These are phyloP conservation scores for Akebia trifoliata DNA, from an alignment of 164 flowering plant species.

Conservation along the genomic window DNA sequence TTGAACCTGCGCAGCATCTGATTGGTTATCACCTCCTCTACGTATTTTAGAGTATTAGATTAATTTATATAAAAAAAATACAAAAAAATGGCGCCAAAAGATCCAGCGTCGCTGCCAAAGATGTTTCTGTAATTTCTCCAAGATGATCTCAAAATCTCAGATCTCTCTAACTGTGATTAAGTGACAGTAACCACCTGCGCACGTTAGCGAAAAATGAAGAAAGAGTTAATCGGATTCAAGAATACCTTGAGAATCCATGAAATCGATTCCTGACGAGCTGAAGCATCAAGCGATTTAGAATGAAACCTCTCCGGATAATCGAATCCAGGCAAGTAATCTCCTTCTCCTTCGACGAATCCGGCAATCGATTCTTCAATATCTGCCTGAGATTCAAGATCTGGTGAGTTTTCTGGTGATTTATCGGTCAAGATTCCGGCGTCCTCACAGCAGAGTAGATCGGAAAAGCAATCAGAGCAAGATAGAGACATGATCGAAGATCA, in stretches of 20 bases:
- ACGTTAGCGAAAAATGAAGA: background rate
- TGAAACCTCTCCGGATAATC: conserved; percentile 44
- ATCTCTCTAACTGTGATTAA: too few relatives aligned
- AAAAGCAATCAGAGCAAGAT: conserved; percentile 40
- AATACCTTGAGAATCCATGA: conserved; percentile 93
- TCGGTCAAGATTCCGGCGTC: conserved; percentile 43
- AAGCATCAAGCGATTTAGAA: conserved; percentile 53
- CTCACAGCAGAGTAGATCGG: conserved; percentile 73
- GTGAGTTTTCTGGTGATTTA: conserved; percentile 32
- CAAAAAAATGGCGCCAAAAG: background rate
- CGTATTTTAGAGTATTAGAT: too few relatives aligned
- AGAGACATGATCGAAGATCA: conserved; percentile 27
- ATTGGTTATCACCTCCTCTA: background rate
- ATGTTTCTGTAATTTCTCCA: background rate
- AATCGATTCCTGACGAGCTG: conserved; percentile 61
- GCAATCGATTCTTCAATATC: conserved; percentile 56
- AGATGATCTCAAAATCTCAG: too few relatives aligned
- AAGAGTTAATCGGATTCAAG: background rate
- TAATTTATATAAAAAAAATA: background rate
- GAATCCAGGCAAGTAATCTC: conserved; percentile 48
- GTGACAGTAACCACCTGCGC: background rate
- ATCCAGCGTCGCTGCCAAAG: too few relatives aligned
- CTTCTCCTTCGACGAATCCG: conserved; percentile 56
- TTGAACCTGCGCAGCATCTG: conserved; percentile 57
- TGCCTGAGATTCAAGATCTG: conserved; percentile 31